A percentile compares a stretch with the other conserved stretches of the same genome.
Evolutionary conservation across 257 asterid genomes (phyloP).

Genomic region (Jacaranda copaia): DNA sequence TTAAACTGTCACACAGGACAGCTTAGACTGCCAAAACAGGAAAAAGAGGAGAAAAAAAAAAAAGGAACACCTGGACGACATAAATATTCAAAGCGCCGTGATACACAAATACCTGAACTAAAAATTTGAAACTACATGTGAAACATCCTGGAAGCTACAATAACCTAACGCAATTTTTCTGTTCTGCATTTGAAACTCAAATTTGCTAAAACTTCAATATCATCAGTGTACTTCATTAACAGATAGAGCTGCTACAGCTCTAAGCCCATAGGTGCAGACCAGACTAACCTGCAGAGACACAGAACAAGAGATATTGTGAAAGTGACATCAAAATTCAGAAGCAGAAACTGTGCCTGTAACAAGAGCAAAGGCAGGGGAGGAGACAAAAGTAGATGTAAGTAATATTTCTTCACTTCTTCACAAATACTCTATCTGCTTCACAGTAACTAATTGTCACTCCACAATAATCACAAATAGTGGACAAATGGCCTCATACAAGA

Average conservation of each 20-base stretch:
- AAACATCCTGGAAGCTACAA: constrained; percentile 38
- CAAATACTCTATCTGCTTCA: not conserved
- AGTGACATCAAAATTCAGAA: constrained; percentile 9
- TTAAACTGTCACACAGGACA: constrained; percentile 4
- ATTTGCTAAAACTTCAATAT: constrained; percentile 34
- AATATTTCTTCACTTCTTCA: not conserved
- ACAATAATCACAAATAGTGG: not conserved
- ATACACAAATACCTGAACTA: constrained; percentile 39
- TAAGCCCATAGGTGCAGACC: constrained; percentile 9
- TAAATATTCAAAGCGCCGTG: constrained; percentile 31
- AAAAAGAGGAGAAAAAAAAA: not conserved
- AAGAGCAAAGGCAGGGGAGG: constrained; percentile 1
- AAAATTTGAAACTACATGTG: constrained; percentile 32
- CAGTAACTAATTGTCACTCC: not conserved
- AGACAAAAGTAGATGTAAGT: not conserved
- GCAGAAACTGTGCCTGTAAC: not conserved
- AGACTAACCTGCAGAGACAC: constrained; percentile 35
- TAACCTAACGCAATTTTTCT: constrained; percentile 38
- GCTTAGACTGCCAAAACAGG: constrained; percentile 27
- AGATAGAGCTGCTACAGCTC: constrained; percentile 28
- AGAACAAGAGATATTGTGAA: not conserved
- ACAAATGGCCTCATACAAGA: not conserved
- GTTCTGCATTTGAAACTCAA: constrained; percentile 36
- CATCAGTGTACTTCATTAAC: constrained; percentile 35
- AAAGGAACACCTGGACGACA: constrained; percentile 21